Percentiles rank a stretch among this genome's conserved stretches.
phyloP scores from a whole-genome alignment of 345 rosid species.

The Corchorus capsularis region DNA sequence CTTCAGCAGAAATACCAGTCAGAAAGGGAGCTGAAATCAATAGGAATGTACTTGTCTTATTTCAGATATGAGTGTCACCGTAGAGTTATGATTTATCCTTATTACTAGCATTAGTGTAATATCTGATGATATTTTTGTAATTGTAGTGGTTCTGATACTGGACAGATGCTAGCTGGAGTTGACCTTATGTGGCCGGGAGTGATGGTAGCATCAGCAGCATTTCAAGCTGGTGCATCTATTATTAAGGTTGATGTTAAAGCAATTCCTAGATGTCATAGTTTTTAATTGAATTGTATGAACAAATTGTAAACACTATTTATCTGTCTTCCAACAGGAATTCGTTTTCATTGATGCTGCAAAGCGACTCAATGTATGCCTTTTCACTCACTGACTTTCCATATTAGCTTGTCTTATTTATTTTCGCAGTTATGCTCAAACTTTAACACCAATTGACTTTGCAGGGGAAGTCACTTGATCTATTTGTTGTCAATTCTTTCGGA shows the following conservation, averaged over 20 bases:
- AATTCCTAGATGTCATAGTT: slow-evolving; percentile 13
- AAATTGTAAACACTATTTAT: slow-evolving; percentile 18
- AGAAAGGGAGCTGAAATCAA: background rate
- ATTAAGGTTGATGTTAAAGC: slow-evolving; percentile 74
- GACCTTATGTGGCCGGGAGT: slow-evolving; percentile 70
- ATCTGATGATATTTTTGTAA: slow-evolving; percentile 21
- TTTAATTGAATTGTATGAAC: slow-evolving; percentile 14
- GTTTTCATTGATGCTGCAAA: slow-evolving; percentile 68
- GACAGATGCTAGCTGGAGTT: slow-evolving; percentile 53
- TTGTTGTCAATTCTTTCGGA: slow-evolving; percentile 91
- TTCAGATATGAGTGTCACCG: background rate
- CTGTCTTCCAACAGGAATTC: slow-evolving; percentile 62
- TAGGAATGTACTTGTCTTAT: background rate
- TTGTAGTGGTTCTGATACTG: slow-evolving; percentile 75
- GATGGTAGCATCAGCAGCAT: slow-evolving; percentile 81
- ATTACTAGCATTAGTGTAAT: background rate
- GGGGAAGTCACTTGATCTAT: slow-evolving; percentile 92
- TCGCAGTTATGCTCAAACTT: slow-evolving; percentile 16
- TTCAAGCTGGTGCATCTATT: slow-evolving; percentile 86
- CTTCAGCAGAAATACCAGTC: background rate
- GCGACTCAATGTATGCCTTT: slow-evolving; percentile 57
- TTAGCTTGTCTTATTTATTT: slow-evolving; percentile 3
- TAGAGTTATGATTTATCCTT: slow-evolving; percentile 4
- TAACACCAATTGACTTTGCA: slow-evolving; percentile 32
- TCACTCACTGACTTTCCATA: background rate